Evolutionary conservation across 345 rosid genomes (phyloP), one percentile per base, ranked within the genome.

Genomic region (Populus deltoides): DNA sequence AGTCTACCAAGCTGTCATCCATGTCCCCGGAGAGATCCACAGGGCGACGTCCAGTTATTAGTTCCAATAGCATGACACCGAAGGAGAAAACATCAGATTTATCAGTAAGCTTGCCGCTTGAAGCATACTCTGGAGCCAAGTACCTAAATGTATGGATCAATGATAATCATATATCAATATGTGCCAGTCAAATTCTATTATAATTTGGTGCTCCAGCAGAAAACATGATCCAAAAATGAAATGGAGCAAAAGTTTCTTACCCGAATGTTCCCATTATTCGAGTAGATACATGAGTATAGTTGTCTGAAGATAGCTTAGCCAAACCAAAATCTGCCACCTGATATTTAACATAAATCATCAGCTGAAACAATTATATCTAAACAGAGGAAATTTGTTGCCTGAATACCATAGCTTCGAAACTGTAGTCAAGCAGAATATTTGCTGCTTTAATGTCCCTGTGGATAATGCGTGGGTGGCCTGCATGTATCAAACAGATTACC

Each of bases 251-350:
- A 39, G 27, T 8, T 72, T 69, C 81, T 76, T 80, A 93, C 94
- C 99, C 97, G 33, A 95, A 95, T 53, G 98, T 95, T 76, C 99
- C 99, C 99, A 95, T 95, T 68, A 95, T 90, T 29, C 99, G 93
- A 43, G 98, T 95, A 5, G 99, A 95, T 22, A 93, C 94, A 63
- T 95, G 98, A 67, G 99, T 90, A 45, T 86, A 25, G 80, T 80
- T 86, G 80, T 93, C 97, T 13, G 92, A 83, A 70, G 88, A 67
- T 39, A 93, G 86, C 85, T 90, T 95, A n/a, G 99, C 99, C 83
- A 95, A 81, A 47, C 99, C 97, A 71, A 95, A 95, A 87, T 93
- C 99, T 20, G 98, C 89, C 83, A 93, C 97, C 98, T 93, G 85
- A 55, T 53, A 10, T 25, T 53, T 12, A 80, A 62, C 36, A 67